Percentiles rank a stretch among this genome's conserved stretches.
Evolutionary conservation across 2,329 filamentous ascomycete species (phyloP).

Genomic region (Sclerotinia glacialis): DNA sequence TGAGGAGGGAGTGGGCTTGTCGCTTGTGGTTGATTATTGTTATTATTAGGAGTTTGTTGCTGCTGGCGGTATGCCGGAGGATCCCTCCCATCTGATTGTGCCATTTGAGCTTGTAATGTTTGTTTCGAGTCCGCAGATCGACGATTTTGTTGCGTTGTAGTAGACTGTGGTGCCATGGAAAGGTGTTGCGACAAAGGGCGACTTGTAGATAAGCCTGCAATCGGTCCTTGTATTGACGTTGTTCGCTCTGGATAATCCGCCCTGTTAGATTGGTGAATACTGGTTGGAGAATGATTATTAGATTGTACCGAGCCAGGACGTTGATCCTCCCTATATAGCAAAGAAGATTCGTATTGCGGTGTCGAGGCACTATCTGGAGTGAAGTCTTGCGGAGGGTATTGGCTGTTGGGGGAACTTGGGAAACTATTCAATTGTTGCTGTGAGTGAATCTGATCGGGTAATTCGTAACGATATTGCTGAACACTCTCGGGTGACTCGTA

Average conservation of each 20-base stretch:
- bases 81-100: slow-evolving; percentile 34
- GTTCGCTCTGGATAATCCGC: slow-evolving; percentile 35
- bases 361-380: slow-evolving; percentile 56
- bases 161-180: slow-evolving; percentile 35
- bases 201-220: slow-evolving; percentile 9
- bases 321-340: slow-evolving; percentile 38
- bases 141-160: slow-evolving; percentile 32
- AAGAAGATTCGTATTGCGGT: slow-evolving; percentile 59
- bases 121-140: slow-evolving; percentile 37
- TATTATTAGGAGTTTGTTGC: slow-evolving; percentile 30
- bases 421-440: slow-evolving; percentile 32
- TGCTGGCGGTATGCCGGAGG: slow-evolving; percentile 34
- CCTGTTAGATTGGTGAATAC: slow-evolving; percentile 24
- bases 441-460: slow-evolving; percentile 32
- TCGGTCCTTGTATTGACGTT: slow-evolving; percentile 31
- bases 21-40: slow-evolving; percentile 32
- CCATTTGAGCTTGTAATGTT: slow-evolving; percentile 29
- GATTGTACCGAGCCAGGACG: slow-evolving; percentile 37
- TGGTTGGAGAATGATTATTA: slow-evolving; percentile 35
- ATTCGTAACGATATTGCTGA: slow-evolving; percentile 33
- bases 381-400: slow-evolving; percentile 43
- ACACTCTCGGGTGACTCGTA: slow-evolving; percentile 28
- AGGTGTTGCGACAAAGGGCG: slow-evolving; percentile 34
- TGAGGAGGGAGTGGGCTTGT: slow-evolving; percentile 29
- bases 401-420: slow-evolving; percentile 39